Percentiles rank a stretch among this genome's conserved stretches.
These are phyloP conservation scores for Xerocomus minutiporus DNA, from an alignment of 1,284 basidiomycete species.

Conservation along the genomic window DNA sequence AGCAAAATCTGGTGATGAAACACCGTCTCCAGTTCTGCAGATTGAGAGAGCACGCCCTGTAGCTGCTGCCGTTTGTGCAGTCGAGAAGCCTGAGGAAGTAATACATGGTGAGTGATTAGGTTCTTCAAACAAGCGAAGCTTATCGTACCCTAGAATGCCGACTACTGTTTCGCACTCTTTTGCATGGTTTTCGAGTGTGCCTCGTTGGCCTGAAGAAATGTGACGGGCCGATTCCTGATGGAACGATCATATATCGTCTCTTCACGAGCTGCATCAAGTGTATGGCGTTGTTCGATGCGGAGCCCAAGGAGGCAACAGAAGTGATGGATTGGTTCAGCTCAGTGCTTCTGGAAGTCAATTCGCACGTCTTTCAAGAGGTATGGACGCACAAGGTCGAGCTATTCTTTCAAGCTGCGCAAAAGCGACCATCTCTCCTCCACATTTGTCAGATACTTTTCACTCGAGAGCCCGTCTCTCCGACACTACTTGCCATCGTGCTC, in stretches of 20 bases:
- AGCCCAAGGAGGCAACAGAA: slow-evolving; percentile 81
- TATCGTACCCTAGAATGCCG: slow-evolving; percentile 61
- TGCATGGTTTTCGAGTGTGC: slow-evolving; percentile 87
- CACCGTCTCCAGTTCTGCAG: slow-evolving; percentile 44
- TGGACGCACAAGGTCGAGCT: slow-evolving; percentile 90
- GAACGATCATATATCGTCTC: slow-evolving; percentile 81
- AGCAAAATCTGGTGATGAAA: slow-evolving; percentile 44
- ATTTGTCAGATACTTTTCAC: slow-evolving; percentile 86
- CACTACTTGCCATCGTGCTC: slow-evolving; percentile 90
- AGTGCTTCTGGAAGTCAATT: slow-evolving; percentile 77
- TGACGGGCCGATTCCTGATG: slow-evolving; percentile 78
- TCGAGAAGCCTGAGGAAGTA: slow-evolving; percentile 74
- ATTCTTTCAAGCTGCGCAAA: slow-evolving; percentile 77
- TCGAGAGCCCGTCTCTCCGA: slow-evolving; percentile 82
- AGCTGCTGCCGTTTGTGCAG: slow-evolving; percentile 65
- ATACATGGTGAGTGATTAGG: slow-evolving; percentile 52
- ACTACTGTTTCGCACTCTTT: slow-evolving; percentile 81
- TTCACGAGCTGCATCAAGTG: slow-evolving; percentile 85
- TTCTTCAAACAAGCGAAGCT: slow-evolving; percentile 6
- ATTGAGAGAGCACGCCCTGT: slow-evolving; percentile 82
- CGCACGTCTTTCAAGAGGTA: slow-evolving; percentile 91
- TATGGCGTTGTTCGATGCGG: slow-evolving; percentile 82
- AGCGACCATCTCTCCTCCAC: slow-evolving; percentile 78
- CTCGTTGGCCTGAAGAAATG: slow-evolving; percentile 77
- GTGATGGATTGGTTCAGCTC: slow-evolving; percentile 83